Evolutionary conservation across 1,284 basidiomycete species (phyloP), one percentile per base, ranked within the genome.

Genomic region (Phenoliferia sp.): DNA sequence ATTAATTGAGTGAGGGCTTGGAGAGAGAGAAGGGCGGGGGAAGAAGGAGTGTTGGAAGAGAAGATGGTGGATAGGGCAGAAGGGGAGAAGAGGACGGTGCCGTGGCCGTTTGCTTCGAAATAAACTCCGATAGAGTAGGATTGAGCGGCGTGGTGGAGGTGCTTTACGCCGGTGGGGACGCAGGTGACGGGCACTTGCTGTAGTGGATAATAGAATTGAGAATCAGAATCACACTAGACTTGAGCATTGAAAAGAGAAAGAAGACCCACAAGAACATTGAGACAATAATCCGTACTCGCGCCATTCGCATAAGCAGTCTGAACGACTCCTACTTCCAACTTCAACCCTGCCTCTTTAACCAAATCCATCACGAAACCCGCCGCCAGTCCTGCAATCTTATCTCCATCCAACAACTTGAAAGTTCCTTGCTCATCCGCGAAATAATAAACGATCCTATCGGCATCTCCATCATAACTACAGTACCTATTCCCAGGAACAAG

Each of bases 301-400:
- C 96, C 96, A 76, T 99, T 99, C 36, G 96, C 96, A 79, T 99
- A 99, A 0, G 96, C 96, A 0, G 96, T 99, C 80, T 99, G 96
- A 12, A 99, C 94, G 48, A 97, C 91, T 33, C 94, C 94, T 28
- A 96, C 89, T 77, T 88, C 86, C 69, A 94, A 81, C 39, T 89
- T 87, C 56, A 97, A 81, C 32, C 90, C 91, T 34, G 92, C 87
- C 54, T 86, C 84, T 78, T 88, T 90, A 71, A 96, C 90, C 15
- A 96, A 85, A 69, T 94, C 93, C 32, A 90, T 88, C 69, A 99
- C 88, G 81, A 95, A 98, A 57, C 91, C 88, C 3, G 95, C 92
- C 6, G 93, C 92, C 29, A 99, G 85, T 1, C 90, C 89, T 5
- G 95, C 93, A 70, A 99, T 99, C 84, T 99, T 99, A 83, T 99